Base-by-base conservation (phyloP, 2,329 filamentous ascomycete genomes). In the Alternaria longipes region DNA sequence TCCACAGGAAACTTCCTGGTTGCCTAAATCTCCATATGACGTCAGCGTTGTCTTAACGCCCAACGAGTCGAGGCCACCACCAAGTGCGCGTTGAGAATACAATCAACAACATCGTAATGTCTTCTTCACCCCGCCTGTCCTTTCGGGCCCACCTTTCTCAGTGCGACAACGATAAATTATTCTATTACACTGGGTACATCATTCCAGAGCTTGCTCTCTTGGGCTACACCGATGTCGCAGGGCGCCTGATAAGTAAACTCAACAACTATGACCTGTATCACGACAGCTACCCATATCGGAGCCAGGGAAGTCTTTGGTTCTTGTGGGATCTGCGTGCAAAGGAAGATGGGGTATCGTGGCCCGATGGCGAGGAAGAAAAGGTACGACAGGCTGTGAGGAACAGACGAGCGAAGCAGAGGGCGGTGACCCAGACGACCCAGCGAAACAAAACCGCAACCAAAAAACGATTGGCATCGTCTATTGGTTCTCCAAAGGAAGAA, bases 1-100 rank as follows among this genome's bases (percentile, higher is more conserved):
- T n/a, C n/a, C 9, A 8, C 14, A 11, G 45, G 14, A 28, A 20
- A 7, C 11, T 20, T 22, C 24, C 1, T 47, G 45, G 45, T 47
- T 8, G 45, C 26, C 45, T 32, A 32, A 32, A 18, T 30, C n/a
- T 32, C n/a, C 45, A 20, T n/a, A 47, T 47, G 45, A 47, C 45
- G 45, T 47, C 45, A 47, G 26, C 11, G 9, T n/a, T 11, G 26
- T 28, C 45, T 32, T 18, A 14, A 36, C 32, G 32, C 32, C 45
- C 8, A 7, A 32, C 11, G 28, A n/a, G n/a, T 12, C 45, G 11
- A n/a, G n/a, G 20, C 44, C 4, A 5, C 18, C 3, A 1, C 8
- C 30, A 12, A 0, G 26, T 18, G 18, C n/a, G n/a, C 26, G 45
- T 32, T 4, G 5, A 2, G 9, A 32, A 32, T 6, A 3, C 8